phyloP scores from a whole-genome alignment of 1,284 basidiomycete genomes.

The Amylostereum areolatum region DNA sequence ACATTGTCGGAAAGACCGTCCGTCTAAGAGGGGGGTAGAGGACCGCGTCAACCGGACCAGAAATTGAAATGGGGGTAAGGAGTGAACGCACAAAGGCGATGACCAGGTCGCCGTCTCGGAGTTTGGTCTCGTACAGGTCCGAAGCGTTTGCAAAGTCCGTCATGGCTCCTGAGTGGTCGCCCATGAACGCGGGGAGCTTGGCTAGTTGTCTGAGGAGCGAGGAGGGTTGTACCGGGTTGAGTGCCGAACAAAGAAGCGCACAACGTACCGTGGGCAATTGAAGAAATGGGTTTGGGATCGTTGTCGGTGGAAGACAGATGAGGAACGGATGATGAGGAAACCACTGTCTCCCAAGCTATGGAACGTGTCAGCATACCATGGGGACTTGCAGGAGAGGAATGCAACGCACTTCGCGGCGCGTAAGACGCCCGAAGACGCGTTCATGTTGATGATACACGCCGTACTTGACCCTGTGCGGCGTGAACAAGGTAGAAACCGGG shows the following conservation, averaged over 20 bases:
- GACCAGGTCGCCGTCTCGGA: conserved; percentile 70
- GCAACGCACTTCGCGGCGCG: conserved; percentile 71
- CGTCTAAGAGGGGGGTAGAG: conserved; percentile 41
- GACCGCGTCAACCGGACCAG: neutral
- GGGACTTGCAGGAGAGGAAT: neutral
- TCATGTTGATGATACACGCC: conserved; percentile 74
- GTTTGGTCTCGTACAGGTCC: conserved; percentile 54
- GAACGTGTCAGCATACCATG: conserved; percentile 4
- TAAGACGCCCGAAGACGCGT: conserved; percentile 68
- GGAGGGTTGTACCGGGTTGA: neutral
- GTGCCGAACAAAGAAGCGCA: neutral
- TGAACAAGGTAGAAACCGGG: neutral
- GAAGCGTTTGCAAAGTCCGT: conserved; percentile 65
- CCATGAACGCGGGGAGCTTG: conserved; percentile 49
- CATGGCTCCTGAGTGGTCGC: conserved; percentile 39
- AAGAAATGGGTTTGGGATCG: conserved; percentile 74
- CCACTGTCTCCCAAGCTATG: conserved; percentile 81
- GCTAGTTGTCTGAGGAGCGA: conserved; percentile 52
- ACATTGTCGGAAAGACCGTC: conserved; percentile 88
- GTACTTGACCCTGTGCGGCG: conserved; percentile 71
- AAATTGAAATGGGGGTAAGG: neutral
- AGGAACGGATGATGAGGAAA: conserved; percentile 72
- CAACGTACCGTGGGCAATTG: conserved; percentile 67
- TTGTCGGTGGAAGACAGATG: conserved; percentile 58
- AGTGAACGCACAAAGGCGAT: conserved; percentile 54